phyloP scores from a whole-genome alignment of 202 grass and related monocot species.

The Sporobolus alterniflorus region DNA sequence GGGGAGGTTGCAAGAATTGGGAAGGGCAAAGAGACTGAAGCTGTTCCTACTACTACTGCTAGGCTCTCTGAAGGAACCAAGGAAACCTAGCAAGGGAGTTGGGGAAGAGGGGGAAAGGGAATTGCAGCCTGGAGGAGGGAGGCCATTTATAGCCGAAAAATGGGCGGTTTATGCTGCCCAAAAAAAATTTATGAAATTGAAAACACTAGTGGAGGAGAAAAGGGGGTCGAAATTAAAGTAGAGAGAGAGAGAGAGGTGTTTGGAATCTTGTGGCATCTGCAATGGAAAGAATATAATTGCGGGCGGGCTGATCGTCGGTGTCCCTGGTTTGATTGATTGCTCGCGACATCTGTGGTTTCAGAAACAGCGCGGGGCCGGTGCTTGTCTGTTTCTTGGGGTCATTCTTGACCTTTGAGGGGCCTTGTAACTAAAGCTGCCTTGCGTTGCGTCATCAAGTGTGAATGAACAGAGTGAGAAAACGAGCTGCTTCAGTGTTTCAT shows the following conservation, averaged over 20 bases:
- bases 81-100: constrained; percentile 50
- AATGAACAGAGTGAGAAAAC: constrained; percentile 7
- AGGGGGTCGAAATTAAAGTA: neutral
- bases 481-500: no score
- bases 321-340: constrained; percentile 38
- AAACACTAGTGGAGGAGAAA: no score
- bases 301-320: no score
- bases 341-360: constrained; percentile 17
- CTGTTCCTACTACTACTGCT: neutral
- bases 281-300: no score
- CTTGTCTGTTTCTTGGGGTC: neutral
- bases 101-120: constrained; percentile 85
- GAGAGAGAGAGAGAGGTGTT: neutral
- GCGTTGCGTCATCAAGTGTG: no score
- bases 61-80: neutral
- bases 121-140: constrained; percentile 57
- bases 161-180: no score
- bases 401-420: no score
- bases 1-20: neutral
- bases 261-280: no score
- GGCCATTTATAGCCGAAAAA: constrained; percentile 67
- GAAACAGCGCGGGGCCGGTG: neutral
- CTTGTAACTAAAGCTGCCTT: no score
- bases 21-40: neutral
- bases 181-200: no score